Base-by-base conservation (phyloP, 805 yeast genomes). In the Candida jianshihensis region DNA sequence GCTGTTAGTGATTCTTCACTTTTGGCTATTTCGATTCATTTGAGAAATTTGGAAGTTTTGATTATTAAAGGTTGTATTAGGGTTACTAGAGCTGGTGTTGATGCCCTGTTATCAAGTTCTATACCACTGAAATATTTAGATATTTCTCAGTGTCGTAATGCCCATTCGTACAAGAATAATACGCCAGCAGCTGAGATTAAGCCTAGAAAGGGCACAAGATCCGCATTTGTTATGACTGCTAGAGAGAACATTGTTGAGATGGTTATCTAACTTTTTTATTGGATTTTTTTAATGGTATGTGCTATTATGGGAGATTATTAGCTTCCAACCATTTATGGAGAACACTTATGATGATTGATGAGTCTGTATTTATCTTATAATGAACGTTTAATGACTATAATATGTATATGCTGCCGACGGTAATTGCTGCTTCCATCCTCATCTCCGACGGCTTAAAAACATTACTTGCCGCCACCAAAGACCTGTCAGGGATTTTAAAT, bases 31-130 rank as follows among this genome's bases (percentile, higher is more conserved):
- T 74, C 84, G 2, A 53, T 73, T 24, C 73, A 76, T 43, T 59
- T 81, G 42, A 59, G 67, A 36, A 50, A 63, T 24, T 55, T 83
- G 43, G 68, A 70, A 36, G 52, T 60, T 17, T 60, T 83, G 35
- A 60, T 62, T 4, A 63, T 82, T 15, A 75, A 74, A 36, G 90
- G 92, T 2, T 83, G 92, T 58, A 68, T 81, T 10, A 64, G 89
- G 43, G 89, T 81, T 8, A 83, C 90, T 2, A 63, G 86, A 47
- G 82, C 82, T 9, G 90, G 92, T 13, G 76, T 82, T 20, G 87
- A 82, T 59, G 72, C 81, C 15, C 51, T 83, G 19, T 55, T 81
- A 19, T 67, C 76, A 28, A 79, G 81, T 27, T 70, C 75, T 33
- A 60, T 68, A 14, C 68, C 71, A 3, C 60, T 83, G 43, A 63